Evolutionary conservation across 192 early-diverging fungal genomes (phyloP).

Genomic region (Piromyces finnis): DNA sequence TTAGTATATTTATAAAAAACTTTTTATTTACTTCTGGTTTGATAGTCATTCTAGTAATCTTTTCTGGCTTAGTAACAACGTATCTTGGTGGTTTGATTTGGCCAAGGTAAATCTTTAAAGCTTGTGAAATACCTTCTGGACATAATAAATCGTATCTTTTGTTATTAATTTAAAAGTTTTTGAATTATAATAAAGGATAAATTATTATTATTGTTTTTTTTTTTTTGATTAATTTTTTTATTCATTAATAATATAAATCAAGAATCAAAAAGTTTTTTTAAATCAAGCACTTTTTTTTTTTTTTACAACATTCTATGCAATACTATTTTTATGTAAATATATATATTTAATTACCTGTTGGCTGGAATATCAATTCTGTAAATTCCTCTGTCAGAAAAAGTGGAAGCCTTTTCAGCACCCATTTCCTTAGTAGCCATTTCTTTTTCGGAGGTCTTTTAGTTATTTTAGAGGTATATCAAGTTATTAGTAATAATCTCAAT

Average conservation of each 20-base stretch:
- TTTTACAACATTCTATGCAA: too few relatives aligned
- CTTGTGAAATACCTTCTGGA: slow-evolving; percentile 83
- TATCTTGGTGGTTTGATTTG: slow-evolving; percentile 49
- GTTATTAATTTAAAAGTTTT: not conserved
- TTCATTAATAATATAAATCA: too few relatives aligned
- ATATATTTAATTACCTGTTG: slow-evolving; percentile 29
- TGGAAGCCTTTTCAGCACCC: slow-evolving; percentile 15
- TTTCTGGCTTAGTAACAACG: slow-evolving; percentile 31
- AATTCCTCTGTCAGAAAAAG: slow-evolving; percentile 53
- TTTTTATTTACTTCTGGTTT: slow-evolving; percentile 42
- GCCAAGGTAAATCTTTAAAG: slow-evolving; percentile 67
- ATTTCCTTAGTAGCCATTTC: slow-evolving; percentile 54
- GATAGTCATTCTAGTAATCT: slow-evolving; percentile 41
- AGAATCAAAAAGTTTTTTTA: too few relatives aligned
- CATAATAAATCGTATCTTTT: slow-evolving; percentile 89
- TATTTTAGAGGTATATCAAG: too few relatives aligned
- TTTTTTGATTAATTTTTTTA: too few relatives aligned
- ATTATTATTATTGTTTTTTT: too few relatives aligned
- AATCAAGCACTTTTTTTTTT: too few relatives aligned
- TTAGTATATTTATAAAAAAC: too few relatives aligned
- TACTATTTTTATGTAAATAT: too few relatives aligned
- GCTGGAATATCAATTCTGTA: slow-evolving; percentile 98
- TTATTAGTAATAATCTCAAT: too few relatives aligned
- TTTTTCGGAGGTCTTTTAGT: slow-evolving; percentile 51
- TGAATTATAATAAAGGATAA: not conserved